Percentiles rank a stretch among this genome's conserved stretches.
phyloP scores from a whole-genome alignment of 768 basidiomycete genomes.

The Austroboletus eburneus region DNA sequence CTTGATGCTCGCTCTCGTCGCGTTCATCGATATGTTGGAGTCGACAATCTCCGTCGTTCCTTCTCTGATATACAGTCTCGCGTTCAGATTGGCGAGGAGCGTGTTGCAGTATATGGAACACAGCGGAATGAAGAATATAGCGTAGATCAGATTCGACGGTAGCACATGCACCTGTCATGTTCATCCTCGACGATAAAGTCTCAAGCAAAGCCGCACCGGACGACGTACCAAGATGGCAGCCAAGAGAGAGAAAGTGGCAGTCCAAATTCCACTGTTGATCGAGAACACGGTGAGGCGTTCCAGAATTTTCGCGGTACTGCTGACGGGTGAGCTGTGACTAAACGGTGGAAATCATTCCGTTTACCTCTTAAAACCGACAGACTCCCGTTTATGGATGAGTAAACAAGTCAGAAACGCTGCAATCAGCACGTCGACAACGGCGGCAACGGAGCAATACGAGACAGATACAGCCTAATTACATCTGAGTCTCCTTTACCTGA shows the following conservation, averaged over 20 bases:
- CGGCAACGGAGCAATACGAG: not conserved
- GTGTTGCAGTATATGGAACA: conserved; percentile 3
- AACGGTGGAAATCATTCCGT: too few species aligned
- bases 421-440: not conserved
- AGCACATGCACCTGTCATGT: not conserved
- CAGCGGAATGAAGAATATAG: not conserved
- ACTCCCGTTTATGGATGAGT: not conserved
- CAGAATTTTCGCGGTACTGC: not conserved
- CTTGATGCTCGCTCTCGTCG: not conserved
- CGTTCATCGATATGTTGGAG: not conserved
- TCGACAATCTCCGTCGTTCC: not conserved
- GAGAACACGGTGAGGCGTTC: conserved; percentile 2
- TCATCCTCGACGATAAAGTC: not conserved
- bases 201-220: not conserved
- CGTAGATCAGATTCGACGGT: not conserved
- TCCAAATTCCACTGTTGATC: conserved; percentile 3
- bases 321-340: not conserved
- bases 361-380: not conserved
- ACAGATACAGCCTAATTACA: not conserved
- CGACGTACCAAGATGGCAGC: conserved; percentile 1
- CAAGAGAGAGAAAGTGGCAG: conserved; percentile 1
- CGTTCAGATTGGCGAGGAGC: not conserved
- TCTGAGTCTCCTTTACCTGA: too few species aligned
- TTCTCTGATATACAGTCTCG: not conserved
- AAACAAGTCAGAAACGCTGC: conserved; percentile 1